These are phyloP conservation scores for Mercurialis annua DNA, from an alignment of 345 rosid genomes.

Conservation along the genomic window DNA sequence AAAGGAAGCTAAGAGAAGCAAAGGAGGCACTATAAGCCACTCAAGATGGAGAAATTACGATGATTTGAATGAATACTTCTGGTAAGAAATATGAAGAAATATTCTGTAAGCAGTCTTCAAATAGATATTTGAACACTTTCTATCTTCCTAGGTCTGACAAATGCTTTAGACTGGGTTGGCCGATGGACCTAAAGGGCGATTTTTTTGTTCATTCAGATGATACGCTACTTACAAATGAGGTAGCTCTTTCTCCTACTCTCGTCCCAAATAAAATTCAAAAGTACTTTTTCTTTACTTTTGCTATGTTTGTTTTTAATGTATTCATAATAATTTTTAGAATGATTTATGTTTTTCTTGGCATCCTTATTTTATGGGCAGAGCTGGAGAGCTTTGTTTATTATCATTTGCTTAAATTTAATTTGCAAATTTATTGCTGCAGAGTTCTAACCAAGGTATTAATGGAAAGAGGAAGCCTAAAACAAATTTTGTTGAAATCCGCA, in stretches of 20 bases:
- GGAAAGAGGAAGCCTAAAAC: constrained; percentile 82
- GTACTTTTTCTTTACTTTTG: not conserved
- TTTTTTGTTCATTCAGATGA: constrained; percentile 68
- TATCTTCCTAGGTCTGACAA: constrained; percentile 57
- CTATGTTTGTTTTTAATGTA: not conserved
- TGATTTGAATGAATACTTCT: constrained; percentile 94
- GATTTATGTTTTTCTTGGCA: not conserved
- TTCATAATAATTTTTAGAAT: not conserved
- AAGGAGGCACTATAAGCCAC: constrained; percentile 85
- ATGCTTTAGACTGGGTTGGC: constrained; percentile 77
- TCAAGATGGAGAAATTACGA: constrained; percentile 98
- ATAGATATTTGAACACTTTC: constrained; percentile 9
- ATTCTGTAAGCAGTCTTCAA: constrained; percentile 16
- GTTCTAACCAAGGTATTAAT: constrained; percentile 37
- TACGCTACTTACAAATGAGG: constrained; percentile 36
- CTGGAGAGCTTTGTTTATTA: not conserved
- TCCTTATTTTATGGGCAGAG: not conserved
- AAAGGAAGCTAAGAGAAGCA: constrained; percentile 85
- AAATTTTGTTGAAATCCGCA: constrained; percentile 96
- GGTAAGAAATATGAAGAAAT: constrained; percentile 46
- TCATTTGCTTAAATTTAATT: not conserved
- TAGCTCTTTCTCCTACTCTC: constrained; percentile 18
- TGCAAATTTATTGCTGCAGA: constrained; percentile 39
- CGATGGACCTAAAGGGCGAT: constrained; percentile 54
- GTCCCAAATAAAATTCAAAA: not conserved